Conservation (phyloP, 2,329 filamentous ascomycete species). For the Fusarium devonianum region DNA sequence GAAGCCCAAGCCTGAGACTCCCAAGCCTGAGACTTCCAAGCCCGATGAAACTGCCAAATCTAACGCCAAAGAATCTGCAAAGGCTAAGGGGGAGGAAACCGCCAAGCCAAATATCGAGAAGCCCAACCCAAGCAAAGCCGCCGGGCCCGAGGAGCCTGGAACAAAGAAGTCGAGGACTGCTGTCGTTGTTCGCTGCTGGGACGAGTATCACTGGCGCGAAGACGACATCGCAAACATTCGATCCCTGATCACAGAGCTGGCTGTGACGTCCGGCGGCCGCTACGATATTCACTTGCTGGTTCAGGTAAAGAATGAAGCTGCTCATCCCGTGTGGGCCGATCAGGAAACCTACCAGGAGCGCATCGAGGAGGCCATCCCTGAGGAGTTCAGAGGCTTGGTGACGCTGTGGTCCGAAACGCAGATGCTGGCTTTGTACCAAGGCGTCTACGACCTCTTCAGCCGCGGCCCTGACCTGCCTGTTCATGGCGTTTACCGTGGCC, state of each 20-base stretch:
- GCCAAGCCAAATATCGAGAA: background rate
- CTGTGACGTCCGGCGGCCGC: conserved; percentile 81
- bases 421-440: conserved; percentile 90
- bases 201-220: conserved; percentile 77
- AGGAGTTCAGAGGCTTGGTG: conserved; percentile 87
- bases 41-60: no score
- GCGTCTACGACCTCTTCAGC: conserved; percentile 78
- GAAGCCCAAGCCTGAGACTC: background rate
- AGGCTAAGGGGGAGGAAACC: no score
- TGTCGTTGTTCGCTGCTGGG: conserved; percentile 83
- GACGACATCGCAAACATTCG: conserved; percentile 85
- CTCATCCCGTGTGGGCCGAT: conserved; percentile 80
- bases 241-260: conserved; percentile 82
- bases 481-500: conserved; percentile 90
- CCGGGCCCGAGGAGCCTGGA: conserved; percentile 2
- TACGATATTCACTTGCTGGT: conserved; percentile 88
- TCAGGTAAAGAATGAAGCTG: conserved; percentile 80
- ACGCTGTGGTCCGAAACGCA: conserved; percentile 94
- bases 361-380: conserved; percentile 73
- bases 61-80: no score
- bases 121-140: background rate
- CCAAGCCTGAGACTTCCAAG: conserved; percentile 2
- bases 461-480: conserved; percentile 74
- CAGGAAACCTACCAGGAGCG: conserved; percentile 71
- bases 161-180: conserved; percentile 62